Evolutionary conservation across 768 basidiomycete species (phyloP).

Genomic region (Boletellus sp.): DNA sequence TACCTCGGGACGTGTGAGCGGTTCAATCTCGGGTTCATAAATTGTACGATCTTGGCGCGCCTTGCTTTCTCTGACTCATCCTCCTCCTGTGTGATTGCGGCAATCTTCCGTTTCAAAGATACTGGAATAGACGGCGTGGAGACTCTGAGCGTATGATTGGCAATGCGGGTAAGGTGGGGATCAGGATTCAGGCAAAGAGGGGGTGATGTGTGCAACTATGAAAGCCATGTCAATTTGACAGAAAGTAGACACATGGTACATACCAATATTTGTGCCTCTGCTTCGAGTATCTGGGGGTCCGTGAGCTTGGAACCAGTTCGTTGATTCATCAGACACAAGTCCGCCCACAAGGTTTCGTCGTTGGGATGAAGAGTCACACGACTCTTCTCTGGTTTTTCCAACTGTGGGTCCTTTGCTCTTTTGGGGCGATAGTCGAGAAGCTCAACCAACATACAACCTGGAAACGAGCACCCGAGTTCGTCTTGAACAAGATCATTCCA

Average conservation of each 20-base stretch:
- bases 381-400: conserved; percentile 57
- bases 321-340: conserved; percentile 68
- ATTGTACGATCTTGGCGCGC: conserved; percentile 70
- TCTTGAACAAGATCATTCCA: neutral
- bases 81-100: conserved; percentile 66
- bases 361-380: conserved; percentile 77
- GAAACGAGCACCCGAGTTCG: neutral
- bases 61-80: conserved; percentile 74
- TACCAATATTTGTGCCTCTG: conserved; percentile 74
- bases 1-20: conserved; percentile 49
- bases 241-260: conserved; percentile 16
- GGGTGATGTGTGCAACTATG: conserved; percentile 67
- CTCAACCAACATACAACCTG: conserved; percentile 85
- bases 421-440: conserved; percentile 71
- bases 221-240: conserved; percentile 7
- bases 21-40: conserved; percentile 64
- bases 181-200: conserved; percentile 81
- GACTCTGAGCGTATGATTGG: conserved; percentile 68
- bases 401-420: conserved; percentile 50
- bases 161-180: conserved; percentile 69
- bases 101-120: conserved; percentile 75
- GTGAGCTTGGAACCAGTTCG: conserved; percentile 58
- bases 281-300: conserved; percentile 66
- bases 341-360: conserved; percentile 73
- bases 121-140: conserved; percentile 70